These are phyloP conservation scores for Lenwebbia sp. DNA, from an alignment of 345 rosid genomes.

Conservation along the genomic window DNA sequence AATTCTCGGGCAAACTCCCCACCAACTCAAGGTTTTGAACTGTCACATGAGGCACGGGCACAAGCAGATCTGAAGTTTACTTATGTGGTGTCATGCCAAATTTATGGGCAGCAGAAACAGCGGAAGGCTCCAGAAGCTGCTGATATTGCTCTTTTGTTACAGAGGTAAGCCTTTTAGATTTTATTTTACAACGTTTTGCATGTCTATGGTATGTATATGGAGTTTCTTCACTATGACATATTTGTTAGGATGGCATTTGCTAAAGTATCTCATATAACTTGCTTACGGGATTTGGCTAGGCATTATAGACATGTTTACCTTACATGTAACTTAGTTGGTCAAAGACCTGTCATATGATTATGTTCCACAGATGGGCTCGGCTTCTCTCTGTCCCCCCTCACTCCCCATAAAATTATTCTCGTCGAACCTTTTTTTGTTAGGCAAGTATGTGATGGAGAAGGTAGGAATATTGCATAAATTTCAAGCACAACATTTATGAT, in stretches of 20 bases:
- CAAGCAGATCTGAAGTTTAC: slow-evolving; percentile 96
- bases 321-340: not conserved
- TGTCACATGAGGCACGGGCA: slow-evolving; percentile 77
- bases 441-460: not conserved
- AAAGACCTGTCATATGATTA: not conserved
- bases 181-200: not conserved
- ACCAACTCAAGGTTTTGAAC: slow-evolving; percentile 57
- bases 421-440: not conserved
- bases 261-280: not conserved
- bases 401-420: no score
- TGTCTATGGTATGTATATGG: not conserved
- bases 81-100: slow-evolving; percentile 95
- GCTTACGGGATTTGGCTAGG: not conserved
- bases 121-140: slow-evolving; percentile 78
- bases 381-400: not conserved
- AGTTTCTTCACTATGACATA: not conserved
- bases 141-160: slow-evolving; percentile 86
- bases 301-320: not conserved
- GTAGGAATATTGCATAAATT: not conserved
- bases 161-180: slow-evolving; percentile 31
- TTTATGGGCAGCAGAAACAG: slow-evolving; percentile 96
- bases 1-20: slow-evolving; percentile 32
- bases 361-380: not conserved
- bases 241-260: not conserved
- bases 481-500: not conserved